These are phyloP conservation scores for Pontederia paniculata DNA, from an alignment of 176 grass and related monocot genomes.

Conservation along the genomic window DNA sequence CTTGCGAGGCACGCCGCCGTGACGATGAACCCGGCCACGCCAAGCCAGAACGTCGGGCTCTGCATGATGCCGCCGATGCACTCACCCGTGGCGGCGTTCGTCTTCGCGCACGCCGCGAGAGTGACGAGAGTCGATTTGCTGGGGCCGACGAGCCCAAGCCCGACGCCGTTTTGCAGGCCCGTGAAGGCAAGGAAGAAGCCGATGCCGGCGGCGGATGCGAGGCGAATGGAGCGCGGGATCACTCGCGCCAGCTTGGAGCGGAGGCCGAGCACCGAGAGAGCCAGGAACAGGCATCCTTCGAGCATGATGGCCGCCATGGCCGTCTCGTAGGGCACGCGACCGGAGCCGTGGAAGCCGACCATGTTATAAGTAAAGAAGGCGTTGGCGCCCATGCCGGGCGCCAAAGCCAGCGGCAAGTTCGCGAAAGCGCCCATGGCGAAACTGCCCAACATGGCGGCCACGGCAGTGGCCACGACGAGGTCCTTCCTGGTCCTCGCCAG, in stretches of 20 bases:
- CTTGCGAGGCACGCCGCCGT: slow-evolving; percentile 8
- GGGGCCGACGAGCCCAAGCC: slow-evolving; percentile 6
- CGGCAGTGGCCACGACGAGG: slow-evolving; percentile 5
- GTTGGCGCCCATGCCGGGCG: slow-evolving; percentile 15
- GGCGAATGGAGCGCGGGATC: slow-evolving; percentile 14
- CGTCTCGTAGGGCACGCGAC: slow-evolving; percentile 7
- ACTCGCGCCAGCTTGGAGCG: slow-evolving; percentile 5
- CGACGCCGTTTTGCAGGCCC: neutral
- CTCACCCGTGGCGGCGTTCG: slow-evolving; percentile 1
- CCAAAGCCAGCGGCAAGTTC: slow-evolving; percentile 9
- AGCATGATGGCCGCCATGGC: slow-evolving; percentile 15
- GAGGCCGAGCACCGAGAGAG: slow-evolving; percentile 9
- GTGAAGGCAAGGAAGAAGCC: slow-evolving; percentile 14
- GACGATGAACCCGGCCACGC: slow-evolving; percentile 6
- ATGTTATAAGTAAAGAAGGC: slow-evolving; percentile 15
- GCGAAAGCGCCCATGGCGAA: slow-evolving; percentile 10
- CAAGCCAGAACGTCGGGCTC: slow-evolving; percentile 14
- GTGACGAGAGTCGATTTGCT: slow-evolving; percentile 5
- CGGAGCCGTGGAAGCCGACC: slow-evolving; percentile 4
- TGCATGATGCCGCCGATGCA: slow-evolving; percentile 10
- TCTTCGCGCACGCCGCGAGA: slow-evolving; percentile 7
- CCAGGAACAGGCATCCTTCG: slow-evolving; percentile 9
- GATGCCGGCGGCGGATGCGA: slow-evolving; percentile 14
- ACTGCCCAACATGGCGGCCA: slow-evolving; percentile 2
- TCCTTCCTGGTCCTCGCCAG: slow-evolving; percentile 9